Evolutionary conservation across 768 basidiomycete genomes (phyloP).

Genomic region (Leccinum subtestaceum): DNA sequence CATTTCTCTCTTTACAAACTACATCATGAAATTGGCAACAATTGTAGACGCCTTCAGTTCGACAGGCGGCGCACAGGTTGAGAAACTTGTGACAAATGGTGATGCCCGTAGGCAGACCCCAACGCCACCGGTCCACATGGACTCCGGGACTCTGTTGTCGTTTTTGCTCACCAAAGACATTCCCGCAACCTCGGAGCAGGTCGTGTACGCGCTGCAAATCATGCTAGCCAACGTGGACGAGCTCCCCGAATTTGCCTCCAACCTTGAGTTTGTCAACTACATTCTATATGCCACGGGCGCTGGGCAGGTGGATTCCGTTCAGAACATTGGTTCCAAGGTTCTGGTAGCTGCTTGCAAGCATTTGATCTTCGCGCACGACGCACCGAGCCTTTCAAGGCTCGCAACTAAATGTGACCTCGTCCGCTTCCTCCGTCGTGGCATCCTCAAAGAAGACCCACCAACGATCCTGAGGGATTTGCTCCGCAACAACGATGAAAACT

Average conservation of each 20-base stretch:
- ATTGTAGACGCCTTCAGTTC: background rate
- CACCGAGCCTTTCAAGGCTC: background rate
- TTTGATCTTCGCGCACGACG: background rate
- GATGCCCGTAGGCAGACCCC: background rate
- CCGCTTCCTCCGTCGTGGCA: slow-evolving; percentile 1
- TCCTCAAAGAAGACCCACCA: slow-evolving; percentile 2
- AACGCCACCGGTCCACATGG: background rate
- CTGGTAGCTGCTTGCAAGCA: background rate
- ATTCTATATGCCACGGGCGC: slow-evolving; percentile 1
- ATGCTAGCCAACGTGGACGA: slow-evolving; percentile 1
- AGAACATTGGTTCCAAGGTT: background rate
- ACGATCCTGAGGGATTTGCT: slow-evolving; percentile 5
- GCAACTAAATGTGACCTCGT: background rate
- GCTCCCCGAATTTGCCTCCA: background rate
- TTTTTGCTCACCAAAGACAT: slow-evolving; percentile 3
- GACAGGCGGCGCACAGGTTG: background rate
- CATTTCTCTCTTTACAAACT: slow-evolving; percentile 1
- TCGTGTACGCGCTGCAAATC: slow-evolving; percentile 3
- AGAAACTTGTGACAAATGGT: background rate
- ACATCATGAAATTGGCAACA: slow-evolving; percentile 1
- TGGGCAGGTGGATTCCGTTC: slow-evolving; percentile 3
- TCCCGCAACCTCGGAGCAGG: background rate
- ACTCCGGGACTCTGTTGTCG: background rate
- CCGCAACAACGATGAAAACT: background rate
- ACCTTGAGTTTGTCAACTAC: slow-evolving; percentile 5